Percentiles rank a stretch among this genome's conserved stretches.
These are phyloP conservation scores for Venturia carpophila DNA, from an alignment of 2,329 filamentous ascomycete genomes.

Conservation along the genomic window DNA sequence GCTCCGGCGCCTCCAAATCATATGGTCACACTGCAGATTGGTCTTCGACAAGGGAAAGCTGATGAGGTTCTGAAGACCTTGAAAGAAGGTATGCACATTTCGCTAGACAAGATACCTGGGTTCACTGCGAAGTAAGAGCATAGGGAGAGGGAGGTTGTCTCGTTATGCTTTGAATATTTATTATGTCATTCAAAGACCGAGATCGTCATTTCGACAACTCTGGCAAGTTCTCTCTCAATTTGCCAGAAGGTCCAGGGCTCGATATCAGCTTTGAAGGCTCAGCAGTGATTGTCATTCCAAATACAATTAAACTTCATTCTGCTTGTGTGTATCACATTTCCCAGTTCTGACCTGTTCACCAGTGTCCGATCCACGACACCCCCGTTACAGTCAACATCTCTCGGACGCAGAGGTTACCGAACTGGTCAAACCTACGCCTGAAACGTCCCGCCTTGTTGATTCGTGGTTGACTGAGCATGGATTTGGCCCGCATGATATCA, in stretches of 20 bases:
- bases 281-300: background rate
- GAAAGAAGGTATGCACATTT: conserved; percentile 36
- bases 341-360: background rate
- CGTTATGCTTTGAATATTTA: background rate
- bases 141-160: background rate
- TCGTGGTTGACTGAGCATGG: conserved; percentile 53
- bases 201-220: too few species aligned
- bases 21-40: conserved; percentile 49
- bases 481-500: conserved; percentile 33
- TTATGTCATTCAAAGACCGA: background rate
- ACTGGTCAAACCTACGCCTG: conserved; percentile 45
- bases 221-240: background rate
- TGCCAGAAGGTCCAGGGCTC: background rate
- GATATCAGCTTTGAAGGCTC: background rate
- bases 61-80: conserved; percentile 49
- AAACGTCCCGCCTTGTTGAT: conserved; percentile 45
- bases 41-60: conserved; percentile 50
- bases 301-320: background rate
- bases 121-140: background rate
- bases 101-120: background rate
- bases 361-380: conserved; percentile 53
- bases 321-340: background rate
- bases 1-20: conserved; percentile 42
- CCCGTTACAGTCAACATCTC: conserved; percentile 54
- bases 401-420: conserved; percentile 52